Evolutionary conservation across 257 asterid genomes (phyloP).

Genomic region (Misopates orontium): DNA sequence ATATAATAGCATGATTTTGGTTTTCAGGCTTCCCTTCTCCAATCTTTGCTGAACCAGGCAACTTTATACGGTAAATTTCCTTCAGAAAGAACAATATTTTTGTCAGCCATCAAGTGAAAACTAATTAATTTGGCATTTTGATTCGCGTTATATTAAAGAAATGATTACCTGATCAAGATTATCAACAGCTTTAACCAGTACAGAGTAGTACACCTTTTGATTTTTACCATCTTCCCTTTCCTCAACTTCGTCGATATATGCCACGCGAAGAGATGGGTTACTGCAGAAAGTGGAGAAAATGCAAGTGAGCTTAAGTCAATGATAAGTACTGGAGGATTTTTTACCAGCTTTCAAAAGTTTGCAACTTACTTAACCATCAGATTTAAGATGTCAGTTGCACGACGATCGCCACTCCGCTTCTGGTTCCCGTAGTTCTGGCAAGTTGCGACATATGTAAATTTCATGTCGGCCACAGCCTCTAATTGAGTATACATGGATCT

Average conservation of each 20-base stretch:
- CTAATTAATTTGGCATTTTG: constrained; percentile 1
- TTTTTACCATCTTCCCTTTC: constrained; percentile 82
- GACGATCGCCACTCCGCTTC: constrained; percentile 95
- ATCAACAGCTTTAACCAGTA: constrained; percentile 90
- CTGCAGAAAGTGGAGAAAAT: constrained; percentile 43
- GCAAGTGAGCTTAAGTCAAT: constrained; percentile 18
- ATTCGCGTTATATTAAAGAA: constrained; percentile 1
- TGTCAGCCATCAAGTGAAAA: constrained; percentile 29
- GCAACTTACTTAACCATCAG: constrained; percentile 95
- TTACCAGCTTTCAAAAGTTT: constrained; percentile 15
- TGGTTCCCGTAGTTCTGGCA: constrained; percentile 98
- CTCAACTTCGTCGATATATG: constrained; percentile 95
- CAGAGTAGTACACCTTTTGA: constrained; percentile 86
- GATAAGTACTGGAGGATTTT: constrained; percentile 5
- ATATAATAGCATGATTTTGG: constrained; percentile 95
- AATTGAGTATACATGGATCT: constrained; percentile 86
- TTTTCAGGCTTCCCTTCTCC: constrained; percentile 99
- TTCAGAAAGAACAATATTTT: constrained; percentile 34
- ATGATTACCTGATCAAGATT: constrained; percentile 91
- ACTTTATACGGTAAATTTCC: constrained; percentile 97
- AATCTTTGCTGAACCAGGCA: constrained; percentile 91
- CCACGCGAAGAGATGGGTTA: constrained; percentile 97
- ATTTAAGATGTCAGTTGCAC: constrained; percentile 94
- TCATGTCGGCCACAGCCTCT: constrained; percentile 98
- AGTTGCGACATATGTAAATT: constrained; percentile 95